Percentiles rank a stretch among this genome's conserved stretches.
Conservation (phyloP, 1,139 yeast species). For the Candida dubliniensis region DNA sequence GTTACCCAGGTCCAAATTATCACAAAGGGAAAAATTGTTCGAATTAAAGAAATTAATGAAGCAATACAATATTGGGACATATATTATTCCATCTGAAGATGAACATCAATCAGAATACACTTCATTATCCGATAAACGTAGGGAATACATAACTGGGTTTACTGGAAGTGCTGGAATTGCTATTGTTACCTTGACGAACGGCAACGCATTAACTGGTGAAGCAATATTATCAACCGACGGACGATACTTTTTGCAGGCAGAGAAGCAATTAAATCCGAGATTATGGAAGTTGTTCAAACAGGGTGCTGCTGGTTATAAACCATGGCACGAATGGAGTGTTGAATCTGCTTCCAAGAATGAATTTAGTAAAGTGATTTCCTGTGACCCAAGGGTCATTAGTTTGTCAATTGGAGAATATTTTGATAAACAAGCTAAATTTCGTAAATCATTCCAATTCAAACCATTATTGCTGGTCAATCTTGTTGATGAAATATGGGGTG, state of each 20-base stretch:
- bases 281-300: conserved; percentile 42
- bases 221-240: conserved; percentile 60
- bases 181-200: conserved; percentile 44
- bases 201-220: conserved; percentile 30
- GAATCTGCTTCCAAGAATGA: conserved; percentile 32
- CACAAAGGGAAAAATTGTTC: conserved; percentile 25
- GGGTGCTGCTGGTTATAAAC: conserved; percentile 35
- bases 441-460: conserved; percentile 27
- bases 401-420: conserved; percentile 37
- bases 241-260: conserved; percentile 52
- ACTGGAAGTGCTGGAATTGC: conserved; percentile 62
- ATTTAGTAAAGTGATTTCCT: conserved; percentile 39
- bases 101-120: conserved; percentile 60
- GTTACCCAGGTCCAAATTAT: conserved; percentile 11
- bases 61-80: conserved; percentile 44
- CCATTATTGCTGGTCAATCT: conserved; percentile 35
- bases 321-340: conserved; percentile 41
- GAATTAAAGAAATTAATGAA: conserved; percentile 43
- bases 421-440: conserved; percentile 21
- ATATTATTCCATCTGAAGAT: conserved; percentile 59
- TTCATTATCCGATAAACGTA: conserved; percentile 49
- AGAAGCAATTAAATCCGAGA: conserved; percentile 35
- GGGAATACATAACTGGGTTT: conserved; percentile 53
- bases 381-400: conserved; percentile 40
- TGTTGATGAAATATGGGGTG: conserved; percentile 44